phyloP scores from a whole-genome alignment of 352 stramenopile genomes.

The Globisporangium middletonii region DNA sequence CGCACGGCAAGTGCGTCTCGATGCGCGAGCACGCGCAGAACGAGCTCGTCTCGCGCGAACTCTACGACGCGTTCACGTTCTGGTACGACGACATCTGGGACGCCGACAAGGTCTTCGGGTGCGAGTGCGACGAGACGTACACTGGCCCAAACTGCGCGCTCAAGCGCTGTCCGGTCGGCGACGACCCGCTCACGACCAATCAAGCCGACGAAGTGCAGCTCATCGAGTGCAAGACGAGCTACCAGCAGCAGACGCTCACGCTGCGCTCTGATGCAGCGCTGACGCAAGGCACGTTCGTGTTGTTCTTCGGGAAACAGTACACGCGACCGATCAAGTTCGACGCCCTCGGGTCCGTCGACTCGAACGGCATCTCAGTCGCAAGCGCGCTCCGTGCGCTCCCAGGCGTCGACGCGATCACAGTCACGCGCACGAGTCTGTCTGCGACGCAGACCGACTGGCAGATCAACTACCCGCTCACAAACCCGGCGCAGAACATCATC shows the following conservation, averaged over 20 bases:
- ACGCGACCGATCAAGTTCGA: constrained; percentile 57
- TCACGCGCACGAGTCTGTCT: constrained; percentile 25
- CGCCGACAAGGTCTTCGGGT: constrained; percentile 69
- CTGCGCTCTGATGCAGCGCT: constrained; percentile 38
- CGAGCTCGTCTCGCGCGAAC: constrained; percentile 35
- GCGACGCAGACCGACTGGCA: constrained; percentile 38
- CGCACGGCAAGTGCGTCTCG: constrained; percentile 57
- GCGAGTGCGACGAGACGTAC: constrained; percentile 64
- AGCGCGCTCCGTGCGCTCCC: constrained; percentile 36
- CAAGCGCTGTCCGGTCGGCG: constrained; percentile 54
- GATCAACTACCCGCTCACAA: constrained; percentile 40
- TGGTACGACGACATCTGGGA: constrained; percentile 64
- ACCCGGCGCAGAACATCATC: constrained; percentile 44
- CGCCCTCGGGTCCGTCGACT: constrained; percentile 37
- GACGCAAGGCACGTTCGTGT: constrained; percentile 45
- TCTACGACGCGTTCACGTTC: constrained; percentile 39
- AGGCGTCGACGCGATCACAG: constrained; percentile 29
- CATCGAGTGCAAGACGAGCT: constrained; percentile 47
- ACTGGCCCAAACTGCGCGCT: constrained; percentile 40
- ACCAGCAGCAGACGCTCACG: constrained; percentile 50
- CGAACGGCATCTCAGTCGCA: constrained; percentile 39
- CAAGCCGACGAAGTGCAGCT: constrained; percentile 67
- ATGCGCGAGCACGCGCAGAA: constrained; percentile 56
- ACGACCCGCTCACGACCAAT: constrained; percentile 58
- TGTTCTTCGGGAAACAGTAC: constrained; percentile 58